Conservation (phyloP, 2,329 filamentous ascomycete genomes). For the Ophiosphaerella narmari region DNA sequence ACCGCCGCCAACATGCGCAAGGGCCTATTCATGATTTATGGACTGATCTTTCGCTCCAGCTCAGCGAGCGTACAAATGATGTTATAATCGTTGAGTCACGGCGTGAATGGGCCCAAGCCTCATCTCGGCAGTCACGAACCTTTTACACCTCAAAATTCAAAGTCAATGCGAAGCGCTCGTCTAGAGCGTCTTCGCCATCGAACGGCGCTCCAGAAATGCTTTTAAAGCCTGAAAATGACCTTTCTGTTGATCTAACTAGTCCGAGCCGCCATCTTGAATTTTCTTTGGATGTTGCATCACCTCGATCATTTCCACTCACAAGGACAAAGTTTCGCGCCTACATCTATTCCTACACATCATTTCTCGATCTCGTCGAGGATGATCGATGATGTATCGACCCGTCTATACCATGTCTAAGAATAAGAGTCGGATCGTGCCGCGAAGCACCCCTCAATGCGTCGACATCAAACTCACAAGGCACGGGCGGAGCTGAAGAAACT, state of each 20-base stretch:
- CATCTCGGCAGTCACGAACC: slow-evolving; percentile 63
- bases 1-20: slow-evolving; percentile 69
- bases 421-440: slow-evolving; percentile 57
- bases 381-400: slow-evolving; percentile 42
- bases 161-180: slow-evolving; percentile 42
- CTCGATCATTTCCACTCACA: slow-evolving; percentile 55
- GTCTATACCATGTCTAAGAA: slow-evolving; percentile 48
- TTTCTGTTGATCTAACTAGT: slow-evolving; percentile 35
- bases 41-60: slow-evolving; percentile 67
- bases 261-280: slow-evolving; percentile 54
- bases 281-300: slow-evolving; percentile 51
- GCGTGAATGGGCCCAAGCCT: slow-evolving; percentile 66
- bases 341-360: slow-evolving; percentile 57
- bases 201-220: slow-evolving; percentile 6
- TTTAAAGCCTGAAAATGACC: slow-evolving; percentile 35
- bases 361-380: slow-evolving; percentile 65
- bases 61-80: slow-evolving; percentile 62
- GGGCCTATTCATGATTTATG: slow-evolving; percentile 77
- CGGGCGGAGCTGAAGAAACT: slow-evolving; percentile 3
- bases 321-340: slow-evolving; percentile 63
- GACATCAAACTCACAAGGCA: slow-evolving; percentile 4
- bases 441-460: slow-evolving; percentile 30
- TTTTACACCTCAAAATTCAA: slow-evolving; percentile 66
- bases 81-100: slow-evolving; percentile 70
- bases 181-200: slow-evolving; percentile 7